Evolutionary conservation across 148 eudicot species (phyloP).

Genomic region (Nyssa sinensis): DNA sequence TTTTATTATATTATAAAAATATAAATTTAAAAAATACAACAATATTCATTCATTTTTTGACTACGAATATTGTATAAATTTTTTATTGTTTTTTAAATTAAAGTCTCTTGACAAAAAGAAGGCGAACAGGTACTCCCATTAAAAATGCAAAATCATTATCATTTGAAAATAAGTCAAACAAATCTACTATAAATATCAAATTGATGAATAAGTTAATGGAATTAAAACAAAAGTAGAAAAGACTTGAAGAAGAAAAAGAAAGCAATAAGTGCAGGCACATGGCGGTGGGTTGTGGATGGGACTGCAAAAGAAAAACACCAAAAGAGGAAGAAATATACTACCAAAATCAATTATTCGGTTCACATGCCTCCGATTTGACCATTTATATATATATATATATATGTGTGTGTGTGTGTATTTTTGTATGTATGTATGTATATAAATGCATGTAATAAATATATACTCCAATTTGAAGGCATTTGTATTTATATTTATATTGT

Average conservation of each 20-base stretch:
- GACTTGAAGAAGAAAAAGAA: neutral
- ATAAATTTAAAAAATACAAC: no score
- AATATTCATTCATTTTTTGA: no score
- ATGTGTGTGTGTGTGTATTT: neutral
- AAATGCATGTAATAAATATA: no score
- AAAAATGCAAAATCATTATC: neutral
- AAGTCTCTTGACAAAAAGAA: neutral
- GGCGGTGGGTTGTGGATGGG: conserved; percentile 4
- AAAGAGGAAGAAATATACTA: neutral
- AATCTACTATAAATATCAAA: neutral
- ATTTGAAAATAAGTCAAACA: no score
- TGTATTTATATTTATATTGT: no score
- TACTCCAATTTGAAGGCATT: no score
- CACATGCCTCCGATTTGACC: neutral
- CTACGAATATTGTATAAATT: no score
- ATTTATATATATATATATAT: no score
- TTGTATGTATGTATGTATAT: no score
- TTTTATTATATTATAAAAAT: no score
- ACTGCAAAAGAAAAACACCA: neutral
- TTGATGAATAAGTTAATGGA: neutral
- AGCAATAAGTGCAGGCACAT: conserved; percentile 13
- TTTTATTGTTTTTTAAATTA: neutral
- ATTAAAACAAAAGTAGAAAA: neutral
- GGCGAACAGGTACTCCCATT: neutral
- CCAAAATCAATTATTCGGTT: neutral